phyloP scores from a whole-genome alignment of 2,329 filamentous ascomycete species.

The Fonsecaea nubica region DNA sequence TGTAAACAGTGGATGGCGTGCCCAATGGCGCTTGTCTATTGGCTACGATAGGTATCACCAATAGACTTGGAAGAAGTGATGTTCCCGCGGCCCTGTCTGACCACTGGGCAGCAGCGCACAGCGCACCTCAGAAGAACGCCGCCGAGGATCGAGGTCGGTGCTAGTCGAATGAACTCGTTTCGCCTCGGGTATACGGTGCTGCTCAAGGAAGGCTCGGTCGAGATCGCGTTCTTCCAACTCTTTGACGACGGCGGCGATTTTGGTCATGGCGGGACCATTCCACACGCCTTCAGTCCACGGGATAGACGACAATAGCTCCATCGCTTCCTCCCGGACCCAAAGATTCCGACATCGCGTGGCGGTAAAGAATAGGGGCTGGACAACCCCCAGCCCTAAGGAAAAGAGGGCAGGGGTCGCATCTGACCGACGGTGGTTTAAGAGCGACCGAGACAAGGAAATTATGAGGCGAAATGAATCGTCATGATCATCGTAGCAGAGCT shows the following conservation, averaged over 20 bases:
- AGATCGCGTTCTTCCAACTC: constrained; percentile 10
- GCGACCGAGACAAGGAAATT: constrained; percentile 3
- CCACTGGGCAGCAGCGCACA: constrained; percentile 5
- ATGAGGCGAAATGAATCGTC: constrained; percentile 9
- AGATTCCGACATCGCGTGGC: constrained; percentile 12
- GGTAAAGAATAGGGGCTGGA: constrained; percentile 13
- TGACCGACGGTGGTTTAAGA: background rate
- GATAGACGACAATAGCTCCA: background rate
- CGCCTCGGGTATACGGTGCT: constrained; percentile 7
- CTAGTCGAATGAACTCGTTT: constrained; percentile 12
- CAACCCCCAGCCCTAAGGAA: constrained; percentile 9
- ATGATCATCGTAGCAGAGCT: constrained; percentile 15
- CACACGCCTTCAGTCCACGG: constrained; percentile 6
- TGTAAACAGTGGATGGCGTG: background rate
- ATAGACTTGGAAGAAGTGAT: constrained; percentile 12
- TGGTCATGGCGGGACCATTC: constrained; percentile 13
- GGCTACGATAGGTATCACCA: constrained; percentile 3
- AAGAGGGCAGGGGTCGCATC: background rate
- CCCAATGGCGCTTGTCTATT: background rate
- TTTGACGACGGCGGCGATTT: constrained; percentile 10
- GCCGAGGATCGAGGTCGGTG: constrained; percentile 4
- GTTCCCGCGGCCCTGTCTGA: background rate
- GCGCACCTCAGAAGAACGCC: constrained; percentile 8
- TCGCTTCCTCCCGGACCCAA: constrained; percentile 12
- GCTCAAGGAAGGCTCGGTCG: background rate